phyloP scores from a whole-genome alignment of 805 yeast species.

The Lipomyces yamadae region DNA sequence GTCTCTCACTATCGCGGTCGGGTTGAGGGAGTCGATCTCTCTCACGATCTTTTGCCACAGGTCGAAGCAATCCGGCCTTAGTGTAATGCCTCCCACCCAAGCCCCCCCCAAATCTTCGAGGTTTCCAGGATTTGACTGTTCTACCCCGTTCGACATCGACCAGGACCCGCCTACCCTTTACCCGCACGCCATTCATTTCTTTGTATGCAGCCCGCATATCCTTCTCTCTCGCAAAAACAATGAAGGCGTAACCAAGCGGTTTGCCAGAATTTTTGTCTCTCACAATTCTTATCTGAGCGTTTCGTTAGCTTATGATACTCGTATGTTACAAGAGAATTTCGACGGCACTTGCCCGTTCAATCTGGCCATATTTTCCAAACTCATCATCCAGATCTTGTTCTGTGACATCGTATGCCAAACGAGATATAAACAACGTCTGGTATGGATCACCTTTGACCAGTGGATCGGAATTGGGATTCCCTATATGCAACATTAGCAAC shows the following conservation, averaged over 20 bases:
- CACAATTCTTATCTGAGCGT: conserved; percentile 55
- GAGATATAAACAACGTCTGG: conserved; percentile 74
- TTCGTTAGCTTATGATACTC: neutral
- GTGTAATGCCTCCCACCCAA: conserved; percentile 82
- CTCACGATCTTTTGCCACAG: conserved; percentile 26
- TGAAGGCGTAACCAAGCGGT: conserved; percentile 83
- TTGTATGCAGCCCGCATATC: conserved; percentile 68
- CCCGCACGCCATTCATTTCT: conserved; percentile 58
- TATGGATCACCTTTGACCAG: conserved; percentile 73
- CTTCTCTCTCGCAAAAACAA: conserved; percentile 64
- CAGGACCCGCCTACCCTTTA: conserved; percentile 58
- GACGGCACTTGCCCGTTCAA: conserved; percentile 56
- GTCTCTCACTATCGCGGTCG: conserved; percentile 40
- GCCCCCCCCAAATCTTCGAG: conserved; percentile 77
- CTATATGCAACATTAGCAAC: conserved; percentile 16
- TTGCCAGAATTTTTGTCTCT: conserved; percentile 57
- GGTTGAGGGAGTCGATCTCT: conserved; percentile 20
- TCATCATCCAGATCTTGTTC: conserved; percentile 71
- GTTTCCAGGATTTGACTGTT: conserved; percentile 48
- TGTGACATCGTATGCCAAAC: conserved; percentile 66
- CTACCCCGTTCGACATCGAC: conserved; percentile 50
- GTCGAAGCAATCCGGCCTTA: conserved; percentile 40
- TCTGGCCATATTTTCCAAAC: conserved; percentile 69
- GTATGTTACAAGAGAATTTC: neutral
- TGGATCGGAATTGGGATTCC: conserved; percentile 65